Conservation (phyloP, 805 yeast species). For the Ogataea paraovalis region DNA sequence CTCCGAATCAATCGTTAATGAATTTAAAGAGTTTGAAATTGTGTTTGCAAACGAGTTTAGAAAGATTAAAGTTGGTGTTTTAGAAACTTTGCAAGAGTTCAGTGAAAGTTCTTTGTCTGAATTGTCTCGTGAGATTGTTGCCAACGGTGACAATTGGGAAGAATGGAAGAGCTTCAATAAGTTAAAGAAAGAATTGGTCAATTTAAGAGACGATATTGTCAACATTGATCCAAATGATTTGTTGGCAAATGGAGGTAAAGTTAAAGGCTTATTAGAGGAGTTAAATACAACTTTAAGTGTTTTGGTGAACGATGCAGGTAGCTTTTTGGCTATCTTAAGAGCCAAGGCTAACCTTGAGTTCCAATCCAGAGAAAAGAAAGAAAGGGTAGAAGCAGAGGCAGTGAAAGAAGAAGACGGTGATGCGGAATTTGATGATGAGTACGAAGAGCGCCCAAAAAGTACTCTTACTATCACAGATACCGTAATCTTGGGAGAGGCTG, state of each 20-base stretch:
- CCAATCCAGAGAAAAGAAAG: conserved; percentile 49
- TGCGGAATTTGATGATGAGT: conserved; percentile 2
- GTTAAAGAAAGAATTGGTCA: conserved; percentile 51
- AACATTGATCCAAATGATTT: conserved; percentile 30
- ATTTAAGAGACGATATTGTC: conserved; percentile 50
- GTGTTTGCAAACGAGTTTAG: conserved; percentile 31
- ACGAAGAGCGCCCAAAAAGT: conserved; percentile 9
- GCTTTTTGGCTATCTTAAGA: conserved; percentile 52
- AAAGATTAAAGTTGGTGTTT: conserved; percentile 38
- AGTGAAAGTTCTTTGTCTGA: conserved; percentile 64
- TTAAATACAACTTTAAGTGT: conserved; percentile 44
- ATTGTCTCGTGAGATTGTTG: conserved; percentile 56
- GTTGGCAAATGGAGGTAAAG: conserved; percentile 16
- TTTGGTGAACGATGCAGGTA: conserved; percentile 56
- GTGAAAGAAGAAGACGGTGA: conserved; percentile 2
- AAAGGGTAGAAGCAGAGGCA: conserved; percentile 22
- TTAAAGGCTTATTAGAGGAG: conserved; percentile 33
- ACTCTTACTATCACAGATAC: conserved; percentile 15
- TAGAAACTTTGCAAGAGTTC: conserved; percentile 71
- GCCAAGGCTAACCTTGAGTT: conserved; percentile 56
- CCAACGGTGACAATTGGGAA: conserved; percentile 40
- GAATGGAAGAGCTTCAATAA: conserved; percentile 61
- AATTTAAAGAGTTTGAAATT: conserved; percentile 29
- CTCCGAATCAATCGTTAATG: conserved; percentile 31
- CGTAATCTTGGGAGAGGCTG: conserved; percentile 12